Percentiles rank a stretch among this genome's conserved stretches.
These are phyloP conservation scores for Lentinula sp. DNA, from an alignment of 768 basidiomycete genomes.

Conservation along the genomic window DNA sequence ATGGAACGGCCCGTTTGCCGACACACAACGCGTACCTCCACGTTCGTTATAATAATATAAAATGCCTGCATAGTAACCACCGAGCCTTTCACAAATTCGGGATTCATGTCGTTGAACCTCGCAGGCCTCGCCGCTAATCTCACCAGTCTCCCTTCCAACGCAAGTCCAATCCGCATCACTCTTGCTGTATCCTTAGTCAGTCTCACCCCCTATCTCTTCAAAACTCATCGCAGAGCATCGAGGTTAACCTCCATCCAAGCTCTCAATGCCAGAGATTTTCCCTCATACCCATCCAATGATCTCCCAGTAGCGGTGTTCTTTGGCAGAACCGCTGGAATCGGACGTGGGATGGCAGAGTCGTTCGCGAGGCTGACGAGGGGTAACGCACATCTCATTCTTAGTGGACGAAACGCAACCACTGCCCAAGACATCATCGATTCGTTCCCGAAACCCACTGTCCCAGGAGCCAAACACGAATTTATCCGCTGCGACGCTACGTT, in stretches of 20 bases:
- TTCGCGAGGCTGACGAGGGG: conserved; percentile 27
- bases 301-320: conserved; percentile 9
- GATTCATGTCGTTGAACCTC: too few species aligned
- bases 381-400: conserved; percentile 28
- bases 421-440: conserved; percentile 23
- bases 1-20: too few species aligned
- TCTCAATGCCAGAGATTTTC: not conserved
- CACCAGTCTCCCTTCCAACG: too few species aligned
- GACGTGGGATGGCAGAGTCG: conserved; percentile 23
- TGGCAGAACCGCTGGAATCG: conserved; percentile 15
- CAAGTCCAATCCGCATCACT: not conserved
- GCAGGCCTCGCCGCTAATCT: too few species aligned
- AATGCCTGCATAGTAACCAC: too few species aligned
- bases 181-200: not conserved
- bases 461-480: conserved; percentile 21
- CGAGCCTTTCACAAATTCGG: too few species aligned
- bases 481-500: conserved; percentile 25
- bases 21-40: too few species aligned
- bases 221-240: not conserved
- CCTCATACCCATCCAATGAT: not conserved
- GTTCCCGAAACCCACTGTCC: conserved; percentile 18
- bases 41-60: too few species aligned
- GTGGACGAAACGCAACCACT: conserved; percentile 25
- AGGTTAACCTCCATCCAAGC: not conserved
- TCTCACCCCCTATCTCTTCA: not conserved